phyloP scores from a whole-genome alignment of 1,284 basidiomycete genomes.

The Flammula alnicola region DNA sequence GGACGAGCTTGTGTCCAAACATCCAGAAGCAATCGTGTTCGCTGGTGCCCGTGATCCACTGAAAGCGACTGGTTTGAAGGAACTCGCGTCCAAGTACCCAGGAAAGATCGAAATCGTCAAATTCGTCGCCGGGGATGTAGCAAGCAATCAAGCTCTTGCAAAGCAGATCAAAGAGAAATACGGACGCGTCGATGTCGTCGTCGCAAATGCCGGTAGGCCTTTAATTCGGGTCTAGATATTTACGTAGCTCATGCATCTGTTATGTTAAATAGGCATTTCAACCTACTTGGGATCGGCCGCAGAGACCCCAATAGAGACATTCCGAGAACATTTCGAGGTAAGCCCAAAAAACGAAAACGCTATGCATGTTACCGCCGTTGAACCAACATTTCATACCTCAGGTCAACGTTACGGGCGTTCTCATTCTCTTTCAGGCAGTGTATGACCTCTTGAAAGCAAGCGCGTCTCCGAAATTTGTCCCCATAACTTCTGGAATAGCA shows the following conservation, averaged over 20 bases:
- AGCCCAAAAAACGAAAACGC: too few relatives aligned
- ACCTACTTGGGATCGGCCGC: not conserved
- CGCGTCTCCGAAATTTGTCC: not conserved
- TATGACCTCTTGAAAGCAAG: not conserved
- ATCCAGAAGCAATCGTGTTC: not conserved
- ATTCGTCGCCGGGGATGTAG: not conserved
- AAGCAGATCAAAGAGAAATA: not conserved
- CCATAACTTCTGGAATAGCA: not conserved
- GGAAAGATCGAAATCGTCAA: not conserved
- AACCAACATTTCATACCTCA: too few relatives aligned
- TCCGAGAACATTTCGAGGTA: too few relatives aligned
- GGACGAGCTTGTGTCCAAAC: too few relatives aligned
- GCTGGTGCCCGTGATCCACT: not conserved
- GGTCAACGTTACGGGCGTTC: not conserved
- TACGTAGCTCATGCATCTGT: too few relatives aligned
- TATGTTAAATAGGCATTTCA: not conserved
- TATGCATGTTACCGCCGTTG: too few relatives aligned
- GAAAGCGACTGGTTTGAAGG: not conserved
- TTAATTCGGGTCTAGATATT: not conserved
- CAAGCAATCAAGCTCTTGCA: not conserved
- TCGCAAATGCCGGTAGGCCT: slow-evolving; percentile 1
- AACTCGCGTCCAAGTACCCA: not conserved
- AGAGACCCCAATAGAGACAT: too few relatives aligned
- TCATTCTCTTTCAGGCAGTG: slow-evolving; percentile 2
- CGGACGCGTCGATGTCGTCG: not conserved